phyloP scores from a whole-genome alignment of 2,329 filamentous ascomycete genomes.

The Ophiosphaerella korrae region DNA sequence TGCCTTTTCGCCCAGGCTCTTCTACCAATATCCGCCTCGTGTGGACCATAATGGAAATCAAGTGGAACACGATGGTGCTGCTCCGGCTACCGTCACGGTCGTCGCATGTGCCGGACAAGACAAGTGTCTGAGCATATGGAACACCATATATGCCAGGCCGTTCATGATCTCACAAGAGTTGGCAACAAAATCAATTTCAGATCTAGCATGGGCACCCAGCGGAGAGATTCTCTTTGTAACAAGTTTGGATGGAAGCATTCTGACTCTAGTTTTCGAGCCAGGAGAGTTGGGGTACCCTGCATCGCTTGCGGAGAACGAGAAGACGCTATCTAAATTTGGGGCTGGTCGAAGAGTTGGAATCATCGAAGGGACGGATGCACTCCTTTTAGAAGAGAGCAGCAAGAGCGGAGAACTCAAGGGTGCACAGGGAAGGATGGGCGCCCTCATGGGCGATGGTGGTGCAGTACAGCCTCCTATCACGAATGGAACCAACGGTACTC shows the following conservation, averaged over 20 bases:
- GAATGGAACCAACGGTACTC: conserved; percentile 59
- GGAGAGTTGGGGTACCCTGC: conserved; percentile 91
- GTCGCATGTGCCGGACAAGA: conserved; percentile 97
- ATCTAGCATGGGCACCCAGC: conserved; percentile 91
- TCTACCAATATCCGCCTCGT: conserved; percentile 70
- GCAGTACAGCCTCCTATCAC: conserved; percentile 55
- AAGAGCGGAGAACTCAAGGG: conserved; percentile 88
- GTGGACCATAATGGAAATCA: conserved; percentile 52
- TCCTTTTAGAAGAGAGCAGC: conserved; percentile 86
- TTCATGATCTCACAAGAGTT: conserved; percentile 90
- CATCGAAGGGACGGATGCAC: conserved; percentile 86
- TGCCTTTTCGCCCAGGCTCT: conserved; percentile 92
- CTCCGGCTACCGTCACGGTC: conserved; percentile 74
- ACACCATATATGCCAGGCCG: conserved; percentile 90
- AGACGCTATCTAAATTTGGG: conserved; percentile 89
- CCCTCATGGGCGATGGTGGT: conserved; percentile 86
- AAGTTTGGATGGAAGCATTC: conserved; percentile 86
- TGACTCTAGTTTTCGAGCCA: conserved; percentile 79
- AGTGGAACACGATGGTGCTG: conserved; percentile 30
- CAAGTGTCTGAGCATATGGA: conserved; percentile 96
- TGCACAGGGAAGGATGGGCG: conserved; percentile 94
- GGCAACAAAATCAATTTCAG: conserved; percentile 88
- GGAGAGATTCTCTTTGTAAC: conserved; percentile 85
- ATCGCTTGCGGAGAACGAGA: conserved; percentile 85
- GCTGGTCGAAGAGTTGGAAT: conserved; percentile 88